phyloP scores from a whole-genome alignment of 2,329 filamentous ascomycete genomes.

The Emergomyces orientalis region DNA sequence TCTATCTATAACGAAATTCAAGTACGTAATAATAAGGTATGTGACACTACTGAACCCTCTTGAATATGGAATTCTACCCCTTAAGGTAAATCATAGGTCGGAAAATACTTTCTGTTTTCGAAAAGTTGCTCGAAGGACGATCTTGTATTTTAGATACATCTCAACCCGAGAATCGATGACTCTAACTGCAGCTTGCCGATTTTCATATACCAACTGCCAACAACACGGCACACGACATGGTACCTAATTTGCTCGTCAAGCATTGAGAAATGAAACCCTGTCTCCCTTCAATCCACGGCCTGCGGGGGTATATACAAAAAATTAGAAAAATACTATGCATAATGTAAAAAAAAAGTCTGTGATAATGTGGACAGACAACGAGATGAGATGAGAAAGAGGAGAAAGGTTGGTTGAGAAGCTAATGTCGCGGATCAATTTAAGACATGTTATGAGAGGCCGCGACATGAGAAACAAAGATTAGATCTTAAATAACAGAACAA shows the following conservation, averaged over 20 bases:
- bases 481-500: not conserved
- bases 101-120: not conserved
- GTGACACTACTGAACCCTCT: not conserved
- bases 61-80: not conserved
- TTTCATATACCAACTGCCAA: not conserved
- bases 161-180: no score
- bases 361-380: not conserved
- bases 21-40: not conserved
- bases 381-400: not conserved
- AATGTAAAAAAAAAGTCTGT: not conserved
- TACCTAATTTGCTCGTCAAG: not conserved
- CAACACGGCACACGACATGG: not conserved
- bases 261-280: not conserved
- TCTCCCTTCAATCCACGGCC: not conserved
- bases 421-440: not conserved
- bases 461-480: not conserved
- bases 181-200: not conserved
- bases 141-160: not conserved
- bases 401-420: not conserved
- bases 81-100: not conserved
- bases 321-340: not conserved
- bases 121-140: not conserved
- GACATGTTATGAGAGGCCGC: not conserved
- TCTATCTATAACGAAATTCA: no score
- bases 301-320: not conserved